Base-by-base conservation (phyloP, 768 basidiomycete genomes). In the Boletus barrowsii region DNA sequence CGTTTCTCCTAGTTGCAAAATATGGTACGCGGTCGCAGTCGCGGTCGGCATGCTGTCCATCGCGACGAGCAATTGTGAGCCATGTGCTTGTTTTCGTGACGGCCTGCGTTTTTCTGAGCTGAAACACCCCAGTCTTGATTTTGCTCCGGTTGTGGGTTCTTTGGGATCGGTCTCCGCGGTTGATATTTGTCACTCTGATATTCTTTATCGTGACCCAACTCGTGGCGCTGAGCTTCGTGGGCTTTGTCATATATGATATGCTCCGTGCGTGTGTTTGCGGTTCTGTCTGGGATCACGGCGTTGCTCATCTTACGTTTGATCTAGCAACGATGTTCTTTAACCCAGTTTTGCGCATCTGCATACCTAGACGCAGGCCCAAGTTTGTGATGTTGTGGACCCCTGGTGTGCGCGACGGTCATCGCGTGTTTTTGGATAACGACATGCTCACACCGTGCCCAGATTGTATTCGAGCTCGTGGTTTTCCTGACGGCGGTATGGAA, bases 61-160 rank as follows among this genome's bases (percentile, higher is more conserved):
- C 18, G 68, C 64, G 5, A 65, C 66, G 24, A 71, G 70, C 42
- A 72, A 75, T 39, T 76, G 75, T 75, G 46, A 59, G 68, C 17
- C 20, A 17, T n/a, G 2, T 7, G 4, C 42, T 30, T 43, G 2
- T 26, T 48, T 36, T 40, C 26, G 32, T 14, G 40, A 20, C 13
- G n/a, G 4, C 11, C 24, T 10, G 14, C 39, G 20, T 55, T 62
- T 41, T 61, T 50, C 55, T 17, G 10, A n/a, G 13, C 3, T 22
- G 45, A 20, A 46, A 51, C 14, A 1, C 42, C 22, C 39, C 32
- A 76, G 76, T 75, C 54, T 64, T 76, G 20, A 62, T 77, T 11
- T 58, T 77, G 35, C 60, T 76, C n/a, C 70, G 73, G 2, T 29
- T 76, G 9, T 77, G 76, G 76, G 59, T 71, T 22, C 57, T 75